These are phyloP conservation scores for Wickerhamiella brachini DNA, from an alignment of 805 yeast species.

Conservation along the genomic window DNA sequence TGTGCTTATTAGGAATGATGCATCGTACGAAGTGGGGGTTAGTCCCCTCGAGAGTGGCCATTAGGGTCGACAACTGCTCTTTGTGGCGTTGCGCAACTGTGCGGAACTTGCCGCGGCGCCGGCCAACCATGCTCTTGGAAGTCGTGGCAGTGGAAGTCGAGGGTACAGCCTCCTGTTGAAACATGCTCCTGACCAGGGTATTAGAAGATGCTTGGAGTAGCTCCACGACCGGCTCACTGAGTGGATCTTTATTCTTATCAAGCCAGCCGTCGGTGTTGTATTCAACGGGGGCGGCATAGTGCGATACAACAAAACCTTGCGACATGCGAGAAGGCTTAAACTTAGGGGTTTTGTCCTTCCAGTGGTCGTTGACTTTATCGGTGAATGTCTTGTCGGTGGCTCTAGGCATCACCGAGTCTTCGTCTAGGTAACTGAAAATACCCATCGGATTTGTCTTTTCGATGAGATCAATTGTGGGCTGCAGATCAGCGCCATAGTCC, in stretches of 20 bases:
- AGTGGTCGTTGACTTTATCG: conserved; percentile 56
- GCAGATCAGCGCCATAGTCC: conserved; percentile 89
- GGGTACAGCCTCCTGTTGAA: conserved; percentile 26
- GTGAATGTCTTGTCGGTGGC: conserved; percentile 73
- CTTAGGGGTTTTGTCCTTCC: conserved; percentile 41
- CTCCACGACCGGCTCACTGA: conserved; percentile 58
- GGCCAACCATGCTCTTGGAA: conserved; percentile 8
- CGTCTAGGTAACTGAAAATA: conserved; percentile 74
- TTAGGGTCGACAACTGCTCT: conserved; percentile 59
- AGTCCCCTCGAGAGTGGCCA: conserved; percentile 61
- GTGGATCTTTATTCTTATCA: conserved; percentile 86
- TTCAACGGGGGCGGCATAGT: conserved; percentile 95
- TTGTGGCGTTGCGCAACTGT: conserved; percentile 85
- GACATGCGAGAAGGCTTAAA: conserved; percentile 62
- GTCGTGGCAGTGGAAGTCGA: conserved; percentile 15
- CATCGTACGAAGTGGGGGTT: conserved; percentile 97
- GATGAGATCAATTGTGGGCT: conserved; percentile 85
- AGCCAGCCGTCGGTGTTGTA: conserved; percentile 88
- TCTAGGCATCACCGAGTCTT: conserved; percentile 89
- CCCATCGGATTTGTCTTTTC: conserved; percentile 69
- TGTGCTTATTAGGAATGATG: conserved; percentile 74
- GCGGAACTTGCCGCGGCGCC: conserved; percentile 35
- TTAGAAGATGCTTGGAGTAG: conserved; percentile 47
- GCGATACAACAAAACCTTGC: conserved; percentile 71
- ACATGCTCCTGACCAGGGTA: conserved; percentile 41